Evolutionary conservation across 495 filamentous ascomycete genomes (phyloP), one percentile per base, ranked within the genome.

Genomic region (Staphylotrichum longicolle): DNA sequence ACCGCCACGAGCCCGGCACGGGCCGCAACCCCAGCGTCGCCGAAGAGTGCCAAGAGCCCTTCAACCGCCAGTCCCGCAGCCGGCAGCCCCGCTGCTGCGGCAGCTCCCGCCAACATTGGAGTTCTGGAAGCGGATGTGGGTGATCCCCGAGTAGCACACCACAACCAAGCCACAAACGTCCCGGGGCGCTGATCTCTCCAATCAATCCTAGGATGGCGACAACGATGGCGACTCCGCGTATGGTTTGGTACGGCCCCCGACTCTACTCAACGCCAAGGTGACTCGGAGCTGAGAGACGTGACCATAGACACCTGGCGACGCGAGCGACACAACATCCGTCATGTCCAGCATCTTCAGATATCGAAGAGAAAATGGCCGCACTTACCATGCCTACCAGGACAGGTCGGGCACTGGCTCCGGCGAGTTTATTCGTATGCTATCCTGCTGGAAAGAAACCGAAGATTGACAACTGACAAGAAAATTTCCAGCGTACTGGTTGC

Each of bases 361-460:
- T 71, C 73, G 77, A 10, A 78, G 78, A 61, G 62, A 67, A 27
- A 66, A 64, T 39, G 54, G 66, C 15, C 52, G 50, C 10, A 54
- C 47, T 4, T 65, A 58, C 20, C 62, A 64, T 30, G 8, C 57
- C 10, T 64, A 49, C 52, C 12, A 35, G 15, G 45, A 15, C 49
- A 4, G 4, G 4, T 6, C 33, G 12, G 27, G 27, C 9, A n/a
- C 12, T 7, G 30, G 49, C 4, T 35, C 20, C 3, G 20, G 40
- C 39, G 45, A 49, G 44, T 63, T n/a, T 10, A 46, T 33, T 7
- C 54, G 40, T 56, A 34, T 5, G 41, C 0, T 6, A 3, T 12
- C 34, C n/a, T 37, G 15, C 5, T 39, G 4, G 3, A 8, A 9
- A 2, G 12, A 2, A 20, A 39, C 9, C 33, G 27, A 54, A 3